Evolutionary conservation across 2,329 filamentous ascomycete species (phyloP), one percentile per base, ranked within the genome.

Genomic region (Monilinia fructicola): DNA sequence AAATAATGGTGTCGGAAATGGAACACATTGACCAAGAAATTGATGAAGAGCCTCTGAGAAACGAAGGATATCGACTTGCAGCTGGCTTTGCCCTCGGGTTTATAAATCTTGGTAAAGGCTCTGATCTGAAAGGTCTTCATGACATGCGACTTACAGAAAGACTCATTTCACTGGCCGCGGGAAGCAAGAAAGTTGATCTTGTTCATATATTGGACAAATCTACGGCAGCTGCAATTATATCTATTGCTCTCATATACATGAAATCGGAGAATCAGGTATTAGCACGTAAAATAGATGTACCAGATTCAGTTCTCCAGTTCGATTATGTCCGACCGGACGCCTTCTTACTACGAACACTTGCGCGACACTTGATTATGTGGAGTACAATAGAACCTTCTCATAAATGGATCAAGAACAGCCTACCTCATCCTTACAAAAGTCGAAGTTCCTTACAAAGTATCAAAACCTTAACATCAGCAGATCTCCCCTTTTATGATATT

Each of bases 1-100:
- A 99, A 77, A 92, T 98, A 23, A 97, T 99, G 92, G 86, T 99
- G 61, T 98, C 94, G 0, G 95, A 99, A 77, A 95, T 99, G 68
- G 93, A 97, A 76, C 90, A 93, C 69, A 84, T 92, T 62, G 92
- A 95, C 54, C 80, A 83, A 35, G 85, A 91, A 48, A 90, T 94
- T 64, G 93, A 97, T 68, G 90, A 93, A 67, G 92, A 97, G 73
- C 88, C 88, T 28, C 79, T 98, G 59, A 88, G 94, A 31, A 94
- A 96, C 75, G 95, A 99, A 79, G 93, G 93, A n/a, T 99, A 99
- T 77, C 88, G 96, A 52, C 84, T 99, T 46, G 93, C 95, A 11
- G 93, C 96, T 23, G 96, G 95, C 0, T 97, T 97, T 73, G 90
- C 96, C 0, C 83, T 99, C 0, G 95, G 95, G 0, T 89, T 96